These are phyloP conservation scores for Hippophae gyantsensis DNA, from an alignment of 306 rosid species.

Conservation along the genomic window DNA sequence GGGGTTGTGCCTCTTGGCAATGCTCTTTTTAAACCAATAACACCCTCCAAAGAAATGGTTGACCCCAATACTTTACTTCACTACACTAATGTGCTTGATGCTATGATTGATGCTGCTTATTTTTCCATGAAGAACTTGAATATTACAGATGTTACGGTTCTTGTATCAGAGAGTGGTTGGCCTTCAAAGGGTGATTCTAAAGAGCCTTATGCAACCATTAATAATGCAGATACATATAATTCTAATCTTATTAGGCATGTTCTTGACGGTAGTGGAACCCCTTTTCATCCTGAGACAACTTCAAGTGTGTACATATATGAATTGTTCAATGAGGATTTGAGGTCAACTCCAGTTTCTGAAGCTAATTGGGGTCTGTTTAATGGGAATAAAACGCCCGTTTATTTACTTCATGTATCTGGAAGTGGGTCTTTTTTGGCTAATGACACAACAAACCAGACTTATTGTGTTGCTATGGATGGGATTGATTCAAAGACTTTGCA, in stretches of 20 bases:
- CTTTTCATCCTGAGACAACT: constrained; percentile 65
- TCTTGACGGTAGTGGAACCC: constrained; percentile 70
- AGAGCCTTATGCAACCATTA: constrained; percentile 68
- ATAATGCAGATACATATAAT: constrained; percentile 62
- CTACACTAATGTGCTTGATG: constrained; percentile 69
- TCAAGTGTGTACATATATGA: constrained; percentile 69
- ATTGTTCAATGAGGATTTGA: constrained; percentile 65
- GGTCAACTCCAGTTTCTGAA: constrained; percentile 75
- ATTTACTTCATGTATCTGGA: constrained; percentile 69
- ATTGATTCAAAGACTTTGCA: constrained; percentile 62
- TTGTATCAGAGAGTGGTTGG: constrained; percentile 81
- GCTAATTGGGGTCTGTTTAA: constrained; percentile 80
- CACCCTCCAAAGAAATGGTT: constrained; percentile 74
- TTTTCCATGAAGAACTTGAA: constrained; percentile 78
- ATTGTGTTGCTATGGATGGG: constrained; percentile 57
- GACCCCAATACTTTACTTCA: constrained; percentile 88
- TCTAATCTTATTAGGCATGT: constrained; percentile 79
- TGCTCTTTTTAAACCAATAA: constrained; percentile 55
- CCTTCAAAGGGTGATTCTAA: constrained; percentile 71
- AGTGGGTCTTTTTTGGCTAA: constrained; percentile 66
- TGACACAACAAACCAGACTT: constrained; percentile 67
- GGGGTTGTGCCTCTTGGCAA: constrained; percentile 66
- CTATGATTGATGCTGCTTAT: constrained; percentile 81
- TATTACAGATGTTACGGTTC: constrained; percentile 55
- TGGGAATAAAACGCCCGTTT: constrained; percentile 55